These are phyloP conservation scores for Globisporangium spinosum DNA, from an alignment of 352 stramenopile species.

Conservation along the genomic window DNA sequence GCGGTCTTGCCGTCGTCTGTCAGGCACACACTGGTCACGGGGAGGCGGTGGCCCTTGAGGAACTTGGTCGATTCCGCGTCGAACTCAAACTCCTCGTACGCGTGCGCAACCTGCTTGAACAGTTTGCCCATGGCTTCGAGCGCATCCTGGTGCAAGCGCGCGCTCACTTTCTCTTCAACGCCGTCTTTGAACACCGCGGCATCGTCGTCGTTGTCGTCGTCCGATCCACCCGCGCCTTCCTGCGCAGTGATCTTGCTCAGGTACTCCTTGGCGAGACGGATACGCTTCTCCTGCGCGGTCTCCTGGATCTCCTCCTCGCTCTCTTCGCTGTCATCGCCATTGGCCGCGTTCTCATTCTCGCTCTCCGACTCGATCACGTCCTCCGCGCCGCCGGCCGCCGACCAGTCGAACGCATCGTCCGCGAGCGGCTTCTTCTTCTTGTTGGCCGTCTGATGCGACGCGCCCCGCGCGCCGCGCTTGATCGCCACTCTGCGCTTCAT, in stretches of 20 bases:
- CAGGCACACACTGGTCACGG: slow-evolving; percentile 88
- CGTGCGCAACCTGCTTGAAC: slow-evolving; percentile 78
- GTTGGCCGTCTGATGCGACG: slow-evolving; percentile 35
- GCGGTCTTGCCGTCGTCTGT: slow-evolving; percentile 85
- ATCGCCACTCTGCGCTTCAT: slow-evolving; percentile 29
- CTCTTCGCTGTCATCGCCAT: slow-evolving; percentile 35
- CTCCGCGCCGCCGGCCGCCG: slow-evolving; percentile 32
- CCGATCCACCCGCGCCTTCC: slow-evolving; percentile 32
- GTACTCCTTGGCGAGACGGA: slow-evolving; percentile 88
- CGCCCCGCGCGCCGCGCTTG: slow-evolving; percentile 47
- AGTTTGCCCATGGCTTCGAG: slow-evolving; percentile 85
- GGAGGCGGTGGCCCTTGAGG: slow-evolving; percentile 67
- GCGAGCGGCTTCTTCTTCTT: slow-evolving; percentile 63
- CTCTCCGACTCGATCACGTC: slow-evolving; percentile 76
- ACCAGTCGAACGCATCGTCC: slow-evolving; percentile 83
- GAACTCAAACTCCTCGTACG: slow-evolving; percentile 85
- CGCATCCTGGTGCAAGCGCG: slow-evolving; percentile 79
- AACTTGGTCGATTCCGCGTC: slow-evolving; percentile 73
- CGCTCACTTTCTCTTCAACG: slow-evolving; percentile 70
- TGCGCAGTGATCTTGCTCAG: slow-evolving; percentile 79
- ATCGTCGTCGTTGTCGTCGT: slow-evolving; percentile 45
- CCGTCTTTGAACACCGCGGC: slow-evolving; percentile 26
- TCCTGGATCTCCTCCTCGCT: slow-evolving; percentile 66
- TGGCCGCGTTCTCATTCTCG: slow-evolving; percentile 42
- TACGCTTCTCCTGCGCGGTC: slow-evolving; percentile 85